Evolutionary conservation across 768 basidiomycete species (phyloP).

Genomic region (Cystofilobasidium ferigula): DNA sequence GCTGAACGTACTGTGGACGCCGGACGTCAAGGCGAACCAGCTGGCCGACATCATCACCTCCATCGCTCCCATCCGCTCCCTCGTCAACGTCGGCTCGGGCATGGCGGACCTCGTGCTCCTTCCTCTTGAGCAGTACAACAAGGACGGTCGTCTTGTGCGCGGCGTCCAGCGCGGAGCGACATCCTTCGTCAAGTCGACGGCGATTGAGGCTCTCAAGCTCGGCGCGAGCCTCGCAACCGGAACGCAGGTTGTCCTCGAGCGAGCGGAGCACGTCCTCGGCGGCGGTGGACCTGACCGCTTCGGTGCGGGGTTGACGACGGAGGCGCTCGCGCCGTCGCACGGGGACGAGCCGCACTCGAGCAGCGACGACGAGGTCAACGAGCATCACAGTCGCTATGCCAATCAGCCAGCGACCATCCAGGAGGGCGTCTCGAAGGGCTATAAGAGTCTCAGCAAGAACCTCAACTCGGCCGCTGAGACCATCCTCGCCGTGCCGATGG

Average conservation of each 20-base stretch:
- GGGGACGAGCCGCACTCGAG: constrained; percentile 26
- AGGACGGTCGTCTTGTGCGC: constrained; percentile 81
- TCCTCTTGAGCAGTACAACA: constrained; percentile 94
- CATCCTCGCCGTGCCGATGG: constrained; percentile 97
- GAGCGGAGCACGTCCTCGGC: constrained; percentile 81
- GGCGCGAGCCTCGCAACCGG: constrained; percentile 90
- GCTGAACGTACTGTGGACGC: constrained; percentile 97
- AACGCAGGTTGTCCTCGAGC: constrained; percentile 93
- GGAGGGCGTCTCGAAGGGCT: constrained; percentile 86
- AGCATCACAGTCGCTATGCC: constrained; percentile 62
- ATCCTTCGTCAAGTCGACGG: constrained; percentile 85
- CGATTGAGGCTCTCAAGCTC: constrained; percentile 86
- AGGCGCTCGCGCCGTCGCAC: constrained; percentile 44
- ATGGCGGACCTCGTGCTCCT: constrained; percentile 90
- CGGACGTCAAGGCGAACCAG: constrained; percentile 97
- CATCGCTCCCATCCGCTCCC: constrained; percentile 85
- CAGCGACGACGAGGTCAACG: constrained; percentile 21
- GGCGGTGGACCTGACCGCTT: constrained; percentile 47
- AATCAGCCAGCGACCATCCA: constrained; percentile 72
- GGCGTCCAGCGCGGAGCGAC: constrained; percentile 90
- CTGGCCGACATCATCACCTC: constrained; percentile 94
- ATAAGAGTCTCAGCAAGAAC: constrained; percentile 73
- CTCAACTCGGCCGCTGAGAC: constrained; percentile 92
- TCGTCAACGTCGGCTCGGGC: constrained; percentile 95
- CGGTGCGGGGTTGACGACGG: constrained; percentile 53